Evolutionary conservation across 2,329 filamentous ascomycete genomes (phyloP).

Genomic region (Fusarium devonianum): DNA sequence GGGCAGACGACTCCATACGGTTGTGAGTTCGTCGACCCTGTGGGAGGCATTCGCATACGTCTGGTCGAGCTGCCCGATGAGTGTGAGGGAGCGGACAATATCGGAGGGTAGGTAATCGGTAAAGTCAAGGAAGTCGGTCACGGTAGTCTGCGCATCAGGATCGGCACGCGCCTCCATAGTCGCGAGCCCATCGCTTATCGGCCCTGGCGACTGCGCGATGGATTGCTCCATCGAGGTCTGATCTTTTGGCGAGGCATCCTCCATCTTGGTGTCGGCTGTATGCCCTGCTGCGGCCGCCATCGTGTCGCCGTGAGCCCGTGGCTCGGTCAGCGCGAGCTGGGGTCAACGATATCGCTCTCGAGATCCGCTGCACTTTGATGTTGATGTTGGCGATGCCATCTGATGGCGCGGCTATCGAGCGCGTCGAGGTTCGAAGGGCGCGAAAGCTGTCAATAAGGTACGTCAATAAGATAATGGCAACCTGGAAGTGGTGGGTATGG

Average conservation of each 20-base stretch:
- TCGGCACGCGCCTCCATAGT: constrained; percentile 63
- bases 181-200: constrained; percentile 45
- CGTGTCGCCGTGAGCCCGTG: constrained; percentile 5
- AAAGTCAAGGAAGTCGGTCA: constrained; percentile 74
- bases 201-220: constrained; percentile 37
- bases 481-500: neutral
- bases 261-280: constrained; percentile 36
- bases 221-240: constrained; percentile 39
- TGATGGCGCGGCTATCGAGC: constrained; percentile 18
- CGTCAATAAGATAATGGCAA: constrained; percentile 24
- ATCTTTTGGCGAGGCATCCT: constrained; percentile 41
- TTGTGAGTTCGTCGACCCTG: constrained; percentile 63
- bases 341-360: neutral
- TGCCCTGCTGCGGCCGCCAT: constrained; percentile 41
- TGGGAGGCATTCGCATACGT: constrained; percentile 63
- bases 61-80: constrained; percentile 70
- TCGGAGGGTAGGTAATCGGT: constrained; percentile 75
- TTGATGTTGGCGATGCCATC: constrained; percentile 29
- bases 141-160: constrained; percentile 72
- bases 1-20: constrained; percentile 64
- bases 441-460: constrained; percentile 6
- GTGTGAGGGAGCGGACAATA: constrained; percentile 68
- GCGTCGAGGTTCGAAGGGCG: constrained; percentile 21
- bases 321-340: neutral
- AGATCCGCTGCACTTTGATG: neutral